These are phyloP conservation scores for Chloris gayana DNA, from an alignment of 176 grass and related monocot species.

Conservation along the genomic window DNA sequence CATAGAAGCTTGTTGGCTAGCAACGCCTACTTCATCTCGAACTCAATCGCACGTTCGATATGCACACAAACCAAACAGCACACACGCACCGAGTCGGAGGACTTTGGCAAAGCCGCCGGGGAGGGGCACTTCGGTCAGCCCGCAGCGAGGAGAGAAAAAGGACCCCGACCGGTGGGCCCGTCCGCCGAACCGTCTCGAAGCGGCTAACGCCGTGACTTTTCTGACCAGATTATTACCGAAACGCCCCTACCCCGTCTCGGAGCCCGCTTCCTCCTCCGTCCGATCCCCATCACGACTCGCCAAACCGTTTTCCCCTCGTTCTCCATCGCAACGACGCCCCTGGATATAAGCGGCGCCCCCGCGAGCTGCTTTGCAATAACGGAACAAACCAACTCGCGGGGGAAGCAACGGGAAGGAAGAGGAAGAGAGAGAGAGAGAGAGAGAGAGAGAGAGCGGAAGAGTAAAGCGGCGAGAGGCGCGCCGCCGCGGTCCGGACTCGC, in stretches of 20 bases:
- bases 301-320: no score
- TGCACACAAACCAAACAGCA: neutral
- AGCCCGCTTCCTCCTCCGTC: constrained; percentile 14
- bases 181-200: constrained; percentile 30
- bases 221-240: neutral
- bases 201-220: neutral
- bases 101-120: neutral
- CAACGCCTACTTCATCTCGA: neutral
- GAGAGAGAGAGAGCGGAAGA: neutral
- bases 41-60: neutral
- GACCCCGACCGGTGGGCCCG: constrained; percentile 6
- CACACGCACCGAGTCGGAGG: neutral
- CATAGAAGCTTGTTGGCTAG: no score
- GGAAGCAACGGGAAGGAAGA: constrained; percentile 17
- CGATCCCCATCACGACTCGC: constrained; percentile 12
- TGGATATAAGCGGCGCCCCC: constrained; percentile 21
- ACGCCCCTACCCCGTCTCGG: neutral
- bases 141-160: neutral
- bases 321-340: neutral
- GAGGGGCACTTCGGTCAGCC: constrained; percentile 35
- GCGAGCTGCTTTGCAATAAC: neutral
- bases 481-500: neutral
- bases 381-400: constrained; percentile 32
- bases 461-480: constrained; percentile 8
- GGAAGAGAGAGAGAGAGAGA: neutral